A percentile compares a stretch with the other conserved stretches of the same genome.
Evolutionary conservation across 805 yeast genomes (phyloP).

Genomic region (Suhomyces prunicola): DNA sequence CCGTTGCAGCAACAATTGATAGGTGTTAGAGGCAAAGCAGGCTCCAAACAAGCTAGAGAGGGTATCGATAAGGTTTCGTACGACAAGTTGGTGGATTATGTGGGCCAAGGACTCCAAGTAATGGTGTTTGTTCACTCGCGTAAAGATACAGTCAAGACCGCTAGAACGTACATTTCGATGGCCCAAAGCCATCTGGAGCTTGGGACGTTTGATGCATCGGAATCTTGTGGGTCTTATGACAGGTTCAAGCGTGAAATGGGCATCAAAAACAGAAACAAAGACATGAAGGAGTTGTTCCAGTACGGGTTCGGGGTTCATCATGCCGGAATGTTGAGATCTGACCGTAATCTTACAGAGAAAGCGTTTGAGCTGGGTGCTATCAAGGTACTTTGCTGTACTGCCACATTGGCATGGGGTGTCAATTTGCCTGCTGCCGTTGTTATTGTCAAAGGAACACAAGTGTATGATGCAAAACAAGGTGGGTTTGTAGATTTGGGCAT

Average conservation of each 20-base stretch:
- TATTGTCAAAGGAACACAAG: constrained; percentile 93
- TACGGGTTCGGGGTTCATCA: constrained; percentile 92
- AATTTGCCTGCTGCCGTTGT: constrained; percentile 98
- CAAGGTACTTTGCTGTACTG: constrained; percentile 89
- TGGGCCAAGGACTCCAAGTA: constrained; percentile 75
- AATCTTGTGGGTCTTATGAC: constrained; percentile 32
- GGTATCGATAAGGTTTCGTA: constrained; percentile 74
- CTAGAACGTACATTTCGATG: constrained; percentile 64
- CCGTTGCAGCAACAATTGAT: constrained; percentile 85
- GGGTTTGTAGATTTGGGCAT: constrained; percentile 92
- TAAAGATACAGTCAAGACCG: constrained; percentile 85
- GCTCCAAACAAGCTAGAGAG: constrained; percentile 66
- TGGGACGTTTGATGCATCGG: constrained; percentile 56
- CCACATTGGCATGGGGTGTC: constrained; percentile 99
- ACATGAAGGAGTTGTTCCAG: constrained; percentile 73
- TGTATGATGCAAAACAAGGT: constrained; percentile 91
- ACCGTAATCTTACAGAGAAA: constrained; percentile 84
- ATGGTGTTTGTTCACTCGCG: constrained; percentile 97
- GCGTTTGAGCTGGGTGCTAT: constrained; percentile 84
- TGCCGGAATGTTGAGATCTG: constrained; percentile 93
- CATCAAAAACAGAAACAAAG: constrained; percentile 67
- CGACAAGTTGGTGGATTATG: constrained; percentile 66
- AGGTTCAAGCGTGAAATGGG: constrained; percentile 62
- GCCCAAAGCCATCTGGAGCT: constrained; percentile 61
- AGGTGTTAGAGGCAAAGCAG: constrained; percentile 86